Evolutionary conservation across 768 basidiomycete species (phyloP), one percentile per base, ranked within the genome.

Genomic region (Auriscalpium microsporum): DNA sequence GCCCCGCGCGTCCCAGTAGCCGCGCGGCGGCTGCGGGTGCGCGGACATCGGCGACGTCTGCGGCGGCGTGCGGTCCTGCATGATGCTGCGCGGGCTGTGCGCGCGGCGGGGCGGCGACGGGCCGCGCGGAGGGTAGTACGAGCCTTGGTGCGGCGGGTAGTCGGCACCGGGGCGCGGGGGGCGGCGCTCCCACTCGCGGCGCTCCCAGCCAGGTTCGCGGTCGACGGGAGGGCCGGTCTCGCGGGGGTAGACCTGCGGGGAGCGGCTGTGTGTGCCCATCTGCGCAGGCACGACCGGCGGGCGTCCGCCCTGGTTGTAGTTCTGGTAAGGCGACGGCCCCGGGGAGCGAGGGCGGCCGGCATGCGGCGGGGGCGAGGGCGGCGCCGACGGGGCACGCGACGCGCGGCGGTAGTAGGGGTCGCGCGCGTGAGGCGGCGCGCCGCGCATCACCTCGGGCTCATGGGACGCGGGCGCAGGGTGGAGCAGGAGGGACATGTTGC

Each of bases 1-100:
- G 1, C 73, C 66, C 3, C 78, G 80, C 64, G 77, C 68, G 14
- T 87, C 86, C 85, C 84, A 87, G 62, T 82, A 80, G 8, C 76
- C 64, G 14, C 73, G 45, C 17, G 54, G 56, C 33, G 64, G 61
- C 5, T 50, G 54, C n/a, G 78, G 79, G 48, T 77, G 78, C 4
- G 71, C 68, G 1, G 76, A 75, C 19, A 84, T 78, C 3, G 86
- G 85, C 1, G 86, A 87, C 0, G 78, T 75, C 46, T 82, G 63
- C 2, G 64, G 60, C 33, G 67, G 67, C 42, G 61, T 67, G 40
- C 64, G 63, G n/a, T 66, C 65, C 23, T 66, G 65, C 11, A 56
- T 57, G 40, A 55, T 79, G 51, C 80, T 75, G 33, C 38, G 44
- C 10, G 85, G 83, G 55, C 79, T 84, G 40, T 63, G 68, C 8